Conservation (phyloP, 768 basidiomycete species). For the Filobasidium wieringae region DNA sequence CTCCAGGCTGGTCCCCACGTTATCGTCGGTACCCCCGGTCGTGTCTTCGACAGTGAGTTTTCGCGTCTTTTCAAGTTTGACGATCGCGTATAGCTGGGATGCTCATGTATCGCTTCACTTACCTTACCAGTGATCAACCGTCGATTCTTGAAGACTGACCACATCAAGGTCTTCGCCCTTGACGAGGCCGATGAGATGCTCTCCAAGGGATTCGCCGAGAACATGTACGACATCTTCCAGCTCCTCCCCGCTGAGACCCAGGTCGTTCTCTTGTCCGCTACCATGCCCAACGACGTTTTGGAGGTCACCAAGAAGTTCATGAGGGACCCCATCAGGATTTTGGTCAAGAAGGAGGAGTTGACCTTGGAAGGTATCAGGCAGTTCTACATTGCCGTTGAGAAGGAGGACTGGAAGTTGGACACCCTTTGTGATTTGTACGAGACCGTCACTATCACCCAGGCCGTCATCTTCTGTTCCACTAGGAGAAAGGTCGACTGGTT, state of each 20-base stretch:
- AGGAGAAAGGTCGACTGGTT: slow-evolving; percentile 98
- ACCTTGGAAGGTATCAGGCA: slow-evolving; percentile 59
- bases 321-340: slow-evolving; percentile 94
- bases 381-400: slow-evolving; percentile 79
- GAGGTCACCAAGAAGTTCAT: slow-evolving; percentile 99
- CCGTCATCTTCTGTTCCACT: slow-evolving; percentile 98
- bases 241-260: slow-evolving; percentile 95
- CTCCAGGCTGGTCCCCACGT: slow-evolving; percentile 96
- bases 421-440: slow-evolving; percentile 95
- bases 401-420: slow-evolving; percentile 99
- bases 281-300: slow-evolving; percentile 87
- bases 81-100: background rate
- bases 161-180: slow-evolving; percentile 70
- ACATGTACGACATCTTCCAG: slow-evolving; percentile 97
- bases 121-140: slow-evolving; percentile 80
- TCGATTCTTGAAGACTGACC: slow-evolving; percentile 79
- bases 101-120: background rate
- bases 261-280: slow-evolving; percentile 90
- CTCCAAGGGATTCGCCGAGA: slow-evolving; percentile 97
- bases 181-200: slow-evolving; percentile 77
- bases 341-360: slow-evolving; percentile 98
- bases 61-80: background rate
- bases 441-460: slow-evolving; percentile 96
- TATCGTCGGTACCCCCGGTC: slow-evolving; percentile 91
- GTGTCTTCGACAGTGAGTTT: slow-evolving; percentile 70